Evolutionary conservation across 2,329 filamentous ascomycete species (phyloP).

Genomic region (Dissoconium aciculare): DNA sequence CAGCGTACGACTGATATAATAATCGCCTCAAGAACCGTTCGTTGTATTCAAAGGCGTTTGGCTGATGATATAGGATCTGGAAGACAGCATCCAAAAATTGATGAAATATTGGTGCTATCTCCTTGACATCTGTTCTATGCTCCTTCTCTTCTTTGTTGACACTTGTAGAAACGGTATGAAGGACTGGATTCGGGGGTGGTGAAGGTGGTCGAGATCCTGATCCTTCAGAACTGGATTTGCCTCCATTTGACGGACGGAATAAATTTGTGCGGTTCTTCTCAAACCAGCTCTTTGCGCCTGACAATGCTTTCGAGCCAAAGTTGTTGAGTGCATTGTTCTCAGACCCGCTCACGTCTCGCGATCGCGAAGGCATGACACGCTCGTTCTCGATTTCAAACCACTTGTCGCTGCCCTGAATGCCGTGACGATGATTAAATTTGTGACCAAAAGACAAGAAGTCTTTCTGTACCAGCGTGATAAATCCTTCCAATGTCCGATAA

Average conservation of each 20-base stretch:
- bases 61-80: constrained; percentile 73
- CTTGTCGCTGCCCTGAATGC: constrained; percentile 75
- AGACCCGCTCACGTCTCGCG: constrained; percentile 33
- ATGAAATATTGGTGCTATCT: constrained; percentile 92
- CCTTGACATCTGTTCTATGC: constrained; percentile 66
- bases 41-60: constrained; percentile 86
- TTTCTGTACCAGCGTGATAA: constrained; percentile 88
- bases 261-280: constrained; percentile 44
- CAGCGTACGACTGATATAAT: constrained; percentile 86
- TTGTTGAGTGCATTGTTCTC: constrained; percentile 31
- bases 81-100: constrained; percentile 93
- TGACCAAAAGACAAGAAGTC: constrained; percentile 97
- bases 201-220: constrained; percentile 24
- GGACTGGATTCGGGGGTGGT: constrained; percentile 30
- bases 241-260: constrained; percentile 37
- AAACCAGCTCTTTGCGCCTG: constrained; percentile 71
- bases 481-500: constrained; percentile 84
- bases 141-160: constrained; percentile 37
- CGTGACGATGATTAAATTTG: constrained; percentile 89
- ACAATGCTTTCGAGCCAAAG: constrained; percentile 50
- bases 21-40: constrained; percentile 81
- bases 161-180: constrained; percentile 32
- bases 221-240: constrained; percentile 45
- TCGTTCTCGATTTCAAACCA: constrained; percentile 89
- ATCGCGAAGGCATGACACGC: constrained; percentile 38